A percentile compares a stretch with the other conserved stretches of the same genome.
These are phyloP conservation scores for Erythrobasidium hasegawianum DNA, from an alignment of 1,284 basidiomycete species.

Conservation along the genomic window DNA sequence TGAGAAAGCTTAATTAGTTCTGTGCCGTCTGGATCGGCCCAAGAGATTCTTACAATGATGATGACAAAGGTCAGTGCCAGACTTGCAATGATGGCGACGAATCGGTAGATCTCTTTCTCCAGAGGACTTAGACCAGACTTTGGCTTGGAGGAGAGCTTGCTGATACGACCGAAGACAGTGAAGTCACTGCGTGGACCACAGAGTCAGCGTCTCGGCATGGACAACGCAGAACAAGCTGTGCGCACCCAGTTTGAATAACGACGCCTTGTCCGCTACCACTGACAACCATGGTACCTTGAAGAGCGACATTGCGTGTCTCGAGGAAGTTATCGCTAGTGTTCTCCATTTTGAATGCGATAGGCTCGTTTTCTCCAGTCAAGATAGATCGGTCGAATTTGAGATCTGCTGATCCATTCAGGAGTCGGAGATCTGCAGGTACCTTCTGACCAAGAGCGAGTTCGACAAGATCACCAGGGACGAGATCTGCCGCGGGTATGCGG, in stretches of 20 bases:
- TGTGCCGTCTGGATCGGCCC: no score
- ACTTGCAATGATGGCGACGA: slow-evolving; percentile 51
- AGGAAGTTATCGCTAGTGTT: slow-evolving; percentile 59
- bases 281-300: slow-evolving; percentile 63
- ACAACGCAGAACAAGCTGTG: no score
- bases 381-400: slow-evolving; percentile 62
- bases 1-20: no score
- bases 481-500: slow-evolving; percentile 46
- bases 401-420: slow-evolving; percentile 55
- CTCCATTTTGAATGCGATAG: slow-evolving; percentile 57
- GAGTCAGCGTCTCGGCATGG: no score
- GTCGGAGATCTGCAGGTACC: slow-evolving; percentile 56
- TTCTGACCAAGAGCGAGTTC: slow-evolving; percentile 51
- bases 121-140: slow-evolving; percentile 52
- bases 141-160: slow-evolving; percentile 56
- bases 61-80: slow-evolving; percentile 56
- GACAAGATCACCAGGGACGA: slow-evolving; percentile 51
- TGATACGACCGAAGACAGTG: slow-evolving; percentile 61
- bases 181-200: slow-evolving; percentile 53
- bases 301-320: slow-evolving; percentile 60
- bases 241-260: slow-evolving; percentile 29
- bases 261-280: slow-evolving; percentile 59
- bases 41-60: slow-evolving; percentile 48
- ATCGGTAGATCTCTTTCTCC: slow-evolving; percentile 51
- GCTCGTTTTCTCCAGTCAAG: slow-evolving; percentile 61